phyloP scores from a whole-genome alignment of 805 yeast genomes.

The Yarrowia divulgata region DNA sequence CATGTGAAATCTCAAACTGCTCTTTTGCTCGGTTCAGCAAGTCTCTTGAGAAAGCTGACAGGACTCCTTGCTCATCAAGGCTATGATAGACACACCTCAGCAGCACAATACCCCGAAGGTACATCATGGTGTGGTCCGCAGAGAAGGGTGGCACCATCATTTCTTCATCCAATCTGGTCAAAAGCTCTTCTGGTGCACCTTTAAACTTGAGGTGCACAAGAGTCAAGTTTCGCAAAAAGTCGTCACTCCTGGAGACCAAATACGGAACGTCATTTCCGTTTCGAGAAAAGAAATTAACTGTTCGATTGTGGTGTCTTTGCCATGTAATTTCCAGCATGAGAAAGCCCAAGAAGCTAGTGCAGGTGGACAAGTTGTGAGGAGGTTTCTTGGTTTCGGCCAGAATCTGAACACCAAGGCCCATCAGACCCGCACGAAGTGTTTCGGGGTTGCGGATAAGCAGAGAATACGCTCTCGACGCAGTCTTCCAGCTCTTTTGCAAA shows the following conservation, averaged over 20 bases:
- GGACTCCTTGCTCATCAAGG: background rate
- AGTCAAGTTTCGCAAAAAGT: background rate
- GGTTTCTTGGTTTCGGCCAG: background rate
- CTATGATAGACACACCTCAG: background rate
- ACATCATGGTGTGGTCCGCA: background rate
- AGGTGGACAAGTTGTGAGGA: background rate
- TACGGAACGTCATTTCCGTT: no score
- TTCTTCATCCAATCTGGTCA: background rate
- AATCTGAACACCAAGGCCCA: background rate
- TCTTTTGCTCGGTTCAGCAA: background rate
- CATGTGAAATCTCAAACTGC: background rate
- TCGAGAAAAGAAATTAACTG: background rate
- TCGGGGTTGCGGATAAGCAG: background rate
- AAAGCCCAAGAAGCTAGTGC: background rate
- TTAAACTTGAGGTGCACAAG: background rate
- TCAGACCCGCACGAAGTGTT: background rate
- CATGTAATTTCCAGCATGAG: background rate
- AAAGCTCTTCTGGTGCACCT: background rate
- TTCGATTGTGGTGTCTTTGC: background rate
- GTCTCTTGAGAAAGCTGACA: background rate
- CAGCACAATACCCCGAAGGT: background rate
- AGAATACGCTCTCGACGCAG: background rate
- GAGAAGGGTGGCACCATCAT: constrained; percentile 8
- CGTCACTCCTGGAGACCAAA: background rate
- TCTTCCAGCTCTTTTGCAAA: background rate